These are phyloP conservation scores for Fusarium scirpi DNA, from an alignment of 2,329 filamentous ascomycete genomes.

Conservation along the genomic window DNA sequence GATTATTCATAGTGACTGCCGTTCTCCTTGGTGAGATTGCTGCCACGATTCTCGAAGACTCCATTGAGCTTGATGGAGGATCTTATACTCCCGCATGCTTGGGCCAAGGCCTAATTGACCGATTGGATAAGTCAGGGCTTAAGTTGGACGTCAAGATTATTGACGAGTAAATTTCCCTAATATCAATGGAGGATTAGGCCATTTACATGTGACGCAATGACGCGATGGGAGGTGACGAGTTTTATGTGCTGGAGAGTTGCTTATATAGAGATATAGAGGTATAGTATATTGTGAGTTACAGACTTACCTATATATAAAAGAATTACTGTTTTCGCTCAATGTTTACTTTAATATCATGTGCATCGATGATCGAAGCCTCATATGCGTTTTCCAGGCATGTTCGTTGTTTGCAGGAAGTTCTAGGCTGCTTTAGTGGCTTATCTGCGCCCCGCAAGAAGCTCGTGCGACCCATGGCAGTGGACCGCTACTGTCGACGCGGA, in stretches of 20 bases:
- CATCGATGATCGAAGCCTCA: constrained; percentile 6
- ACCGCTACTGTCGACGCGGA: constrained; percentile 22
- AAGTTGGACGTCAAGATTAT: constrained; percentile 67
- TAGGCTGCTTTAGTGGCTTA: constrained; percentile 11
- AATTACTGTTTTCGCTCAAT: neutral
- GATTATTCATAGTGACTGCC: constrained; percentile 68
- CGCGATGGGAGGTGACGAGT: neutral
- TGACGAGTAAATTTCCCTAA: constrained; percentile 24
- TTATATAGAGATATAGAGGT: neutral
- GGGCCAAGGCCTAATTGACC: constrained; percentile 74
- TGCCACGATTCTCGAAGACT: constrained; percentile 72
- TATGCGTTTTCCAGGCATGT: constrained; percentile 9
- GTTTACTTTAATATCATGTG: neutral
- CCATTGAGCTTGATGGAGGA: constrained; percentile 71
- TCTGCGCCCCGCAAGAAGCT: constrained; percentile 9
- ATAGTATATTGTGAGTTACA: neutral
- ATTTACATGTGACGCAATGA: constrained; percentile 16
- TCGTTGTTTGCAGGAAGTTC: neutral
- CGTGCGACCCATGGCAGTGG: constrained; percentile 6
- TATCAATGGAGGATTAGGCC: neutral
- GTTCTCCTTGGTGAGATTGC: constrained; percentile 73
- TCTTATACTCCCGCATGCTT: constrained; percentile 79
- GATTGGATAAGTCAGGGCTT: constrained; percentile 71
- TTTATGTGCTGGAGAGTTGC: neutral
- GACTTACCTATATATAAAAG: neutral